Conservation (phyloP, 768 basidiomycete genomes). For the Dioszegia hungarica region DNA sequence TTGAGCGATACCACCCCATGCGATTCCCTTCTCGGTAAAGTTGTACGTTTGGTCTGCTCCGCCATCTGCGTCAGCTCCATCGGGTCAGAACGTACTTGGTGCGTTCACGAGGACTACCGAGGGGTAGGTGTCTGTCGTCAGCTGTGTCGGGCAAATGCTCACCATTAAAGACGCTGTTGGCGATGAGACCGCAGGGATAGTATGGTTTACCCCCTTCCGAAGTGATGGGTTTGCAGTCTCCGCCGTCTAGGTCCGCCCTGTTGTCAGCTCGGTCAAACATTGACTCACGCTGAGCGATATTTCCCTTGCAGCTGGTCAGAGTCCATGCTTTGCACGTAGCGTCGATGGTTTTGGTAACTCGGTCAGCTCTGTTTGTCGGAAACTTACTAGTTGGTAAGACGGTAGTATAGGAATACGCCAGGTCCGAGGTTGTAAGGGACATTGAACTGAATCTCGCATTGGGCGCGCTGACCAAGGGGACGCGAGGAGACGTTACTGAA, state of each 20-base stretch:
- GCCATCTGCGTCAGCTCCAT: constrained; percentile 26
- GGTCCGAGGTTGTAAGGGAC: constrained; percentile 69
- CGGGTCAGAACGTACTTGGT: constrained; percentile 46
- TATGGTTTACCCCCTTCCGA: constrained; percentile 56
- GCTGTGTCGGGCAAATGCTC: constrained; percentile 20
- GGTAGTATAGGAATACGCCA: constrained; percentile 90
- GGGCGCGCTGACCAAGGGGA: constrained; percentile 52
- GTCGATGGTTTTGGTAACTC: constrained; percentile 95
- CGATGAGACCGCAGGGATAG: constrained; percentile 95
- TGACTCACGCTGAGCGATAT: constrained; percentile 33
- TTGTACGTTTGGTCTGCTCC: constrained; percentile 56
- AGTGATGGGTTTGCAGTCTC: constrained; percentile 88
- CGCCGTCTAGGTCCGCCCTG: constrained; percentile 50
- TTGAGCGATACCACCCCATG: constrained; percentile 92
- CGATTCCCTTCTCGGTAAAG: constrained; percentile 74
- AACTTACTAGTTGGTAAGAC: constrained; percentile 52
- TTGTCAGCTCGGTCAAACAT: background rate
- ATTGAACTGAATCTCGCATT: constrained; percentile 77
- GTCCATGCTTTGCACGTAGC: constrained; percentile 89
- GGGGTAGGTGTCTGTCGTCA: constrained; percentile 68
- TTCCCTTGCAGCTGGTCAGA: constrained; percentile 75
- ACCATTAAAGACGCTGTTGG: constrained; percentile 97
- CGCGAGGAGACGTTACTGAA: constrained; percentile 58
- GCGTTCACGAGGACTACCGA: constrained; percentile 61
- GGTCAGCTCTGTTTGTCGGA: background rate